These are phyloP conservation scores for Phycomyces nitens DNA, from an alignment of 192 early-diverging fungal species.

Conservation along the genomic window DNA sequence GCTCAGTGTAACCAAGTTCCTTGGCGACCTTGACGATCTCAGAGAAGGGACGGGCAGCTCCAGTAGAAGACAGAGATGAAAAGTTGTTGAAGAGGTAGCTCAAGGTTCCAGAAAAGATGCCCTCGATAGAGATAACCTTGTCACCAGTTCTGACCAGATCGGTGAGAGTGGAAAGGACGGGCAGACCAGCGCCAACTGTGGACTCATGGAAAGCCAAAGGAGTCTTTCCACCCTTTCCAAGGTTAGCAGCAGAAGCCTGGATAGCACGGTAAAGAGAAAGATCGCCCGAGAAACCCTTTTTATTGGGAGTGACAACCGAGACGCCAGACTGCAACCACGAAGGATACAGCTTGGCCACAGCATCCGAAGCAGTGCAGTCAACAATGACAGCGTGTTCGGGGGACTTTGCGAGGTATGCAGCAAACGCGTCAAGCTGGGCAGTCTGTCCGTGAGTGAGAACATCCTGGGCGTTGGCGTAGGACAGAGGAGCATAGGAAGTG, in stretches of 20 bases:
- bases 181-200: constrained; percentile 96
- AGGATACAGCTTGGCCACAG: constrained; percentile 80
- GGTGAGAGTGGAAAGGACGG: constrained; percentile 85
- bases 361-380: constrained; percentile 87
- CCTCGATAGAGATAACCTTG: constrained; percentile 89
- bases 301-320: constrained; percentile 96
- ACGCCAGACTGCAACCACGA: constrained; percentile 74
- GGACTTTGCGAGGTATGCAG: constrained; percentile 49
- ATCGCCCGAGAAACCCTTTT: constrained; percentile 89
- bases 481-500: constrained; percentile 39
- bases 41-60: constrained; percentile 69
- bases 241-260: constrained; percentile 42
- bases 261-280: constrained; percentile 73
- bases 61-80: constrained; percentile 53
- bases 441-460: constrained; percentile 35
- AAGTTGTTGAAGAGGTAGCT: constrained; percentile 99
- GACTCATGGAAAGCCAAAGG: constrained; percentile 87
- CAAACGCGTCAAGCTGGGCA: constrained; percentile 53
- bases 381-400: constrained; percentile 67
- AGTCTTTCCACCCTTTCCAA: constrained; percentile 35
- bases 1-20: constrained; percentile 94
- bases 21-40: constrained; percentile 88
- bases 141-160: constrained; percentile 93
- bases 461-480: constrained; percentile 48
- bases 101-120: constrained; percentile 96